Conservation (phyloP, 2,329 filamentous ascomycete species). For the Hymenoscyphus linearis region DNA sequence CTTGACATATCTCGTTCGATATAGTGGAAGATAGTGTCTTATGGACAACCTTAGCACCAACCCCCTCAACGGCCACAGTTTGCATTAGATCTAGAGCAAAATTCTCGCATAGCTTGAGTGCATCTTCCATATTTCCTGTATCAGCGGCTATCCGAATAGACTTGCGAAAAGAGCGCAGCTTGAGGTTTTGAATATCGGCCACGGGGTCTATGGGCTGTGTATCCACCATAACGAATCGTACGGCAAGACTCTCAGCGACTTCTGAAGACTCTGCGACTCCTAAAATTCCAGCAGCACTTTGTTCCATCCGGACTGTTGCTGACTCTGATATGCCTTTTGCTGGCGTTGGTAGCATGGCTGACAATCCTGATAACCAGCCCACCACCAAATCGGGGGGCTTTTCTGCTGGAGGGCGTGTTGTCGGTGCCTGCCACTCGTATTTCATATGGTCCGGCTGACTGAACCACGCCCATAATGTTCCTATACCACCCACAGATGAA, state of each 20-base stretch:
- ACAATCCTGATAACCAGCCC: slow-evolving; percentile 22
- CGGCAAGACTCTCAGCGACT: neutral
- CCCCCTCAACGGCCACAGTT: slow-evolving; percentile 21
- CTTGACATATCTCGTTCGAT: slow-evolving; percentile 8
- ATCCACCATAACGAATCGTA: neutral
- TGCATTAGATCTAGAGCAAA: slow-evolving; percentile 23
- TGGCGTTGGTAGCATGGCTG: neutral
- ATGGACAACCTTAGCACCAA: slow-evolving; percentile 14
- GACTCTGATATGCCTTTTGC: neutral
- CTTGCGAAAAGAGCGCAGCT: neutral
- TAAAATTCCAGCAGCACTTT: neutral
- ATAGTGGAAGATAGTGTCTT: slow-evolving; percentile 12
- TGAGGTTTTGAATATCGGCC: neutral
- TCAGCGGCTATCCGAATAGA: neutral
- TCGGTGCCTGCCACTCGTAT: slow-evolving; percentile 32
- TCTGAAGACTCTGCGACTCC: neutral
- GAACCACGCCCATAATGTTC: neutral
- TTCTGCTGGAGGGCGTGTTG: slow-evolving; percentile 9
- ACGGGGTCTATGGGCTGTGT: neutral
- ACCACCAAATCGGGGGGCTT: neutral
- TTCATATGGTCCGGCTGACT: slow-evolving; percentile 20
- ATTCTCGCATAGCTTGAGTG: slow-evolving; percentile 8
- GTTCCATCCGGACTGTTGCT: neutral
- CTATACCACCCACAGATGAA: neutral
- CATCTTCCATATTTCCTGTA: neutral